Conservation (phyloP, 1,139 yeast species). For the Candida glucosophila region DNA sequence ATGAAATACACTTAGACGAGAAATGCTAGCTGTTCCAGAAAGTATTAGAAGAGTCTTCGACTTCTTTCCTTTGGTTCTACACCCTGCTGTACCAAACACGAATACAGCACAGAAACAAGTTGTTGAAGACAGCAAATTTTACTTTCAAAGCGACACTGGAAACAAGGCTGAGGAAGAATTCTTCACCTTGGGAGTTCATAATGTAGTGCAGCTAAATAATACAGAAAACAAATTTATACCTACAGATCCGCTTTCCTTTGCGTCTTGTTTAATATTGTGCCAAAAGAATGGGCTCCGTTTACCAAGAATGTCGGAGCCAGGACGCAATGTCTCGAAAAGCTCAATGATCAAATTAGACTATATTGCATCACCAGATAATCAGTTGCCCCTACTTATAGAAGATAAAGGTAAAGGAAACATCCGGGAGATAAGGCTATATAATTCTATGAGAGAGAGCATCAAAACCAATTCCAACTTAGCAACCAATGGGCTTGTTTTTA, state of each 20-base stretch:
- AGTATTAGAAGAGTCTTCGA: conserved; percentile 38
- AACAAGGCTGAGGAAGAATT: conserved; percentile 4
- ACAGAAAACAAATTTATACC: conserved; percentile 17
- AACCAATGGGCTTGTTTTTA: conserved; percentile 9
- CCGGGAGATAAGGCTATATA: conserved; percentile 15
- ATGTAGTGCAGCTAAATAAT: conserved; percentile 15
- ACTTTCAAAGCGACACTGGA: conserved; percentile 7
- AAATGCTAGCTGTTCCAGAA: conserved; percentile 26
- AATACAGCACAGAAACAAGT: conserved; percentile 7
- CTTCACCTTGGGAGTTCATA: conserved; percentile 36
- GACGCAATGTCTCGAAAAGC: conserved; percentile 1
- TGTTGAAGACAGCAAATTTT: conserved; percentile 8
- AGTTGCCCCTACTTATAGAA: conserved; percentile 38
- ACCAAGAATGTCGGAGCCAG: conserved; percentile 10
- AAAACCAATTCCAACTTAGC: conserved; percentile 9
- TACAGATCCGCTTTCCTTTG: conserved; percentile 38
- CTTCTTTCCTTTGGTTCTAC: conserved; percentile 35
- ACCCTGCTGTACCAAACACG: conserved; percentile 19
- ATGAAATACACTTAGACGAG: too few relatives aligned
- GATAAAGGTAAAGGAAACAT: conserved; percentile 14
- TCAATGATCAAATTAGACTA: conserved; percentile 25
- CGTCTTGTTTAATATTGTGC: conserved; percentile 23
- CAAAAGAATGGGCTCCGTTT: conserved; percentile 24
- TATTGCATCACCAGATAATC: conserved; percentile 31
- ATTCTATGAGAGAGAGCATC: conserved; percentile 15